Conservation (phyloP, 176 grass and related monocot genomes). For the Elymus sibiricus region DNA sequence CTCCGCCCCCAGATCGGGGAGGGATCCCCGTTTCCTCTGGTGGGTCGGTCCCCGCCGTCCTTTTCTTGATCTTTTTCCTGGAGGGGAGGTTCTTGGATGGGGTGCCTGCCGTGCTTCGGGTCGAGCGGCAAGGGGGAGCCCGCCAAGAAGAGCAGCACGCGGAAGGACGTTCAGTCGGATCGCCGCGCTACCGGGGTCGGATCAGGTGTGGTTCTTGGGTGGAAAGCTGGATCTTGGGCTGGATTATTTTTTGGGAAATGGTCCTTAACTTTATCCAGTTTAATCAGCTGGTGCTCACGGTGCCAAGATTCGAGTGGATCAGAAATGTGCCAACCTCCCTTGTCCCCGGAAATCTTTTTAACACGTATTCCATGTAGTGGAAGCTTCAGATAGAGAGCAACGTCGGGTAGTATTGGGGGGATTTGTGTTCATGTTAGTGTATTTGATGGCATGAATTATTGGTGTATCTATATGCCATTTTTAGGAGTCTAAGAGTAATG, state of each 20-base stretch:
- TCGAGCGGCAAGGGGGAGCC: constrained; percentile 50
- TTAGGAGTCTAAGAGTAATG: not conserved
- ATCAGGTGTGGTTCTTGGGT: constrained; percentile 55
- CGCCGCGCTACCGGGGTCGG: constrained; percentile 30
- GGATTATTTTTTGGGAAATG: constrained; percentile 27
- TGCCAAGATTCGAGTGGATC: constrained; percentile 13
- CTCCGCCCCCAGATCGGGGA: constrained; percentile 49
- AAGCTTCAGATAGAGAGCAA: constrained; percentile 8
- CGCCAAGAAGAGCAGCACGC: constrained; percentile 30
- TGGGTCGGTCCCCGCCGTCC: constrained; percentile 32
- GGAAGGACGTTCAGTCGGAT: constrained; percentile 50
- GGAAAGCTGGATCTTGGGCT: constrained; percentile 38
- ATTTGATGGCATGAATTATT: not conserved
- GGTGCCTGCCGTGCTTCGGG: constrained; percentile 82
- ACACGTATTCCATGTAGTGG: constrained; percentile 11
- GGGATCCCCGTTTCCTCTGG: constrained; percentile 38
- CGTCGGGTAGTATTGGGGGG: not conserved
- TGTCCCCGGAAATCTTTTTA: not conserved
- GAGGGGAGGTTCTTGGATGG: constrained; percentile 51
- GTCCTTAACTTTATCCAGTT: not conserved
- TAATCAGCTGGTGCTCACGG: not conserved
- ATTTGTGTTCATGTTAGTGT: constrained; percentile 7
- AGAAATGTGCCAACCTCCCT: not conserved
- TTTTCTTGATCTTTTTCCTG: constrained; percentile 18
- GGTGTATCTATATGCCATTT: not conserved